These are phyloP conservation scores for Funneliformis mosseae DNA, from an alignment of 192 early-diverging fungal genomes.

Conservation along the genomic window DNA sequence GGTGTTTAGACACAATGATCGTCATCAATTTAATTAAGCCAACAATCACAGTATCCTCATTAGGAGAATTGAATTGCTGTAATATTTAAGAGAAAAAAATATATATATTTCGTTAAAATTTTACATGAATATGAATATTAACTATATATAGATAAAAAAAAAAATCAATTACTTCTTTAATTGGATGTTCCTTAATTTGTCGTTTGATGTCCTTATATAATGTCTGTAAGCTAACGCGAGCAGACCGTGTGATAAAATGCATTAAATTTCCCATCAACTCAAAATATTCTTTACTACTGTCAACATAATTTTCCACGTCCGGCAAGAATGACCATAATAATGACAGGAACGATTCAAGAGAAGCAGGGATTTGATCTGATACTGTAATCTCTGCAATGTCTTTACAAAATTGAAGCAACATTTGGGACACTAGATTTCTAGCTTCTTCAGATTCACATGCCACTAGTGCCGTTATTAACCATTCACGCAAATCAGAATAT, in stretches of 20 bases:
- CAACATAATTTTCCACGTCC: conserved; percentile 29
- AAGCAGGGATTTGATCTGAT: neutral
- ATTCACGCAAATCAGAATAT: conserved; percentile 26
- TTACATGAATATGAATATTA: too few species aligned
- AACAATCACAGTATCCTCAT: conserved; percentile 46
- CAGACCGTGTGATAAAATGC: conserved; percentile 2
- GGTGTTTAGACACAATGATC: conserved; percentile 38
- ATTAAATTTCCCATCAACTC: conserved; percentile 25
- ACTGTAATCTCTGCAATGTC: neutral
- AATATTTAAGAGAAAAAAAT: neutral
- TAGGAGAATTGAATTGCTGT: conserved; percentile 38
- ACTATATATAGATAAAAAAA: neutral
- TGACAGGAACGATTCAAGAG: conserved; percentile 20
- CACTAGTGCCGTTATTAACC: conserved; percentile 27
- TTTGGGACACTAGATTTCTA: conserved; percentile 20
- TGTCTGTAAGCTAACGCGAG: neutral
- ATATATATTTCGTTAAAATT: neutral
- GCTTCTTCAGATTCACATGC: conserved; percentile 32
- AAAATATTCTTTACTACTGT: conserved; percentile 37
- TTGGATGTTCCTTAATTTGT: conserved; percentile 32
- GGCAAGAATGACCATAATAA: conserved; percentile 31
- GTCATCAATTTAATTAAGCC: conserved; percentile 47
- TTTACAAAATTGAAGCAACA: conserved; percentile 27
- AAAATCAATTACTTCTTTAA: conserved; percentile 17
- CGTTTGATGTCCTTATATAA: conserved; percentile 11